Evolutionary conservation across 306 rosid genomes (phyloP), one percentile per base, ranked within the genome.

Genomic region (Inga oerstediana): DNA sequence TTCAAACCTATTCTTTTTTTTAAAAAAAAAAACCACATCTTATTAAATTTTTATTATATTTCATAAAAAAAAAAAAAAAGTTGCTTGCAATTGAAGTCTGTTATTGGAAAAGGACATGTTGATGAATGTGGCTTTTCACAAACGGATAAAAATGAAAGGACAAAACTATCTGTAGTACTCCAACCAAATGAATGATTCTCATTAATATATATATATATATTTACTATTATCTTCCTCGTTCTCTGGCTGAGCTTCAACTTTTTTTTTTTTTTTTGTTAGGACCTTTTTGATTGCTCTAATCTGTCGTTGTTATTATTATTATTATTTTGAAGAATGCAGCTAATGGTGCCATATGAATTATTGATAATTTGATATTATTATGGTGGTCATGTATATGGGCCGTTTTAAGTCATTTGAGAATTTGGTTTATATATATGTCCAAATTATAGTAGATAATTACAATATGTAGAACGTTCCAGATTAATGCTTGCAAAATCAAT

Each of bases 91-190:
- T 51, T 86, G 70, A 78, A 82, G 74, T 19, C 56, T 19, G 10
- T 12, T 62, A 81, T 76, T 79, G 74, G 77, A 81, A 81, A 69
- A 56, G 68, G 74, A 84, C 91, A 72, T 13, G 4, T 65, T 17
- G 64, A 79, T 17, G 69, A 79, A 84, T 72, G 24, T 43, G 79
- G 48, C 82, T 75, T 67, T 82, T 72, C 81, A 80, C 76, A 72
- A 84, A 66, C 76, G 37, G 44, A 76, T 84, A 72, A 65, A 65
- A 81, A 76, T 32, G 45, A 75, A 44, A 84, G 70, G 88, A 86
- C 89, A 88, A 81, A 76, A 69, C 14, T 39, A 39, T 35, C 22
- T 7, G 4, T 20, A 4, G 27, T 20, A 8, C 16, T 9, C 13
- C 48, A 68, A 37, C 10, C 2, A 67, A 67, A 67, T 4, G 8